phyloP scores from a whole-genome alignment of 1,139 yeast genomes.

The Hansenula lynferdii region DNA sequence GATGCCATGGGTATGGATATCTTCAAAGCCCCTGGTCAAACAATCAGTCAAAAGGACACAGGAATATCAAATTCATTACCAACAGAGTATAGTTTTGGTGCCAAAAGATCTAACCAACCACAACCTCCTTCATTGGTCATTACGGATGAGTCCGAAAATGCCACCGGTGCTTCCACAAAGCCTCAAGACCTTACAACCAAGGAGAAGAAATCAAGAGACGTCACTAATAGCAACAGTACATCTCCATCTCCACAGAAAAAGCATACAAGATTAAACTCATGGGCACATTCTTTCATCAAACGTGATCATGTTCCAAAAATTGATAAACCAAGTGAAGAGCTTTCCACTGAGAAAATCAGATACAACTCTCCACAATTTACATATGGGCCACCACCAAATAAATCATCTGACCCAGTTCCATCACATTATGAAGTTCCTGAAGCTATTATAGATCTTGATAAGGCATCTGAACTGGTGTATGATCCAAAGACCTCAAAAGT shows the following conservation, averaged over 20 bases:
- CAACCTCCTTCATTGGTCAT: constrained; percentile 12
- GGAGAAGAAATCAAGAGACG: no score
- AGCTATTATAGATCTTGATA: constrained; percentile 60
- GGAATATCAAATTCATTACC: constrained; percentile 33
- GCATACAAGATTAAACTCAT: constrained; percentile 18
- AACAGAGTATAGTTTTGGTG: constrained; percentile 26
- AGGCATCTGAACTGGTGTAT: constrained; percentile 37
- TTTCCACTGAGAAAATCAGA: no score
- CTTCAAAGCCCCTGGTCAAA: constrained; percentile 17
- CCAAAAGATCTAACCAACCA: constrained; percentile 4
- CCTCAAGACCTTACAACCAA: no score
- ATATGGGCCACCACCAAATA: constrained; percentile 4
- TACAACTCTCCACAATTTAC: constrained; percentile 14
- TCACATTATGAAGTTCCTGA: constrained; percentile 42
- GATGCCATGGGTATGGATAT: constrained; percentile 31
- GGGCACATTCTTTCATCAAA: constrained; percentile 16
- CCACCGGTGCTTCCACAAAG: no score
- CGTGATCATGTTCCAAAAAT: background rate
- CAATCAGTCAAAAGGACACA: constrained; percentile 18
- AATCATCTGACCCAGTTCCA: no score
- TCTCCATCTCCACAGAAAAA: constrained; percentile 17
- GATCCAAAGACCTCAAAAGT: constrained; percentile 20
- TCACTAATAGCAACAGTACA: constrained; percentile 12
- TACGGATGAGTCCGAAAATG: constrained; percentile 10
- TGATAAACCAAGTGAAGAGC: no score